Conservation (phyloP, 805 yeast species). For the Brettanomyces nanus region DNA sequence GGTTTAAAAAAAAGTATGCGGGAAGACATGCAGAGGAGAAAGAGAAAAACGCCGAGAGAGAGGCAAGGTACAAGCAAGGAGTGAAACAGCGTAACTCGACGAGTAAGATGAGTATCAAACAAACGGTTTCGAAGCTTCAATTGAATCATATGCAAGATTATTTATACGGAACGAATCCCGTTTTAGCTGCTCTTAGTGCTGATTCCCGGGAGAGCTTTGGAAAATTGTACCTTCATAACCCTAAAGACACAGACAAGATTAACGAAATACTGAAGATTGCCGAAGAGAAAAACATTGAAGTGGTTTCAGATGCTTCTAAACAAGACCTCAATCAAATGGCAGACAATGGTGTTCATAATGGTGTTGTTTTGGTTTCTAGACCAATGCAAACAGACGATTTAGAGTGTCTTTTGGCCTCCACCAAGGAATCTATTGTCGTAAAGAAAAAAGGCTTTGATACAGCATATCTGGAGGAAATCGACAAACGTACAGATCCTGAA, state of each 20-base stretch:
- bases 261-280: constrained; percentile 41
- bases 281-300: constrained; percentile 31
- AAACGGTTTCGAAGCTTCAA: constrained; percentile 11
- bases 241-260: constrained; percentile 19
- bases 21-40: constrained; percentile 53
- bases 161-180: constrained; percentile 70
- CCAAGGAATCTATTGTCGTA: constrained; percentile 4
- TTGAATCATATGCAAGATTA: constrained; percentile 52
- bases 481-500: constrained; percentile 11
- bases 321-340: constrained; percentile 55
- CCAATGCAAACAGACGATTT: constrained; percentile 33
- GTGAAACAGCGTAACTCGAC: constrained; percentile 5
- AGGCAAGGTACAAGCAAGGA: constrained; percentile 5
- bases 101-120: constrained; percentile 6
- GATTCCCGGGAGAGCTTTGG: constrained; percentile 45
- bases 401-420: constrained; percentile 2
- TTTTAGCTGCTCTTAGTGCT: constrained; percentile 57
- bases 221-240: constrained; percentile 40
- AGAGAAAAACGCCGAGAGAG: constrained; percentile 14
- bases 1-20: constrained; percentile 54
- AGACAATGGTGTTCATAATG: constrained; percentile 71
- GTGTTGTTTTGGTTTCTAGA: constrained; percentile 62
- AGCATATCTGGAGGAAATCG: neutral
- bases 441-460: neutral
- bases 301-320: constrained; percentile 25